A percentile compares a stretch with the other conserved stretches of the same genome.
These are phyloP conservation scores for Onygenales sp. DNA, from an alignment of 2,329 filamentous ascomycete genomes.

Conservation along the genomic window DNA sequence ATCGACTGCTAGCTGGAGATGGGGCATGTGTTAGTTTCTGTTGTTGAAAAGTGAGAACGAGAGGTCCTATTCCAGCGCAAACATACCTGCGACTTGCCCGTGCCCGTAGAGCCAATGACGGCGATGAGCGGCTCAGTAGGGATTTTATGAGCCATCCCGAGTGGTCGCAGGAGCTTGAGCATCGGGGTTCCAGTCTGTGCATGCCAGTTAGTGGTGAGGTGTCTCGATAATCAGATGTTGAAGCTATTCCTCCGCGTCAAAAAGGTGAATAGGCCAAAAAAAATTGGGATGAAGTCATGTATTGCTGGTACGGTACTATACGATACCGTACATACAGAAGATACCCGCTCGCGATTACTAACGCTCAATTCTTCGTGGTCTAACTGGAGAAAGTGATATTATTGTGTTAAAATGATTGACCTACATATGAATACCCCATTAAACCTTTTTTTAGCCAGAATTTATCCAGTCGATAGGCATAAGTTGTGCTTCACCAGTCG, in stretches of 20 bases:
- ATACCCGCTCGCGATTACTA: no score
- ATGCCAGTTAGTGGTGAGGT: background rate
- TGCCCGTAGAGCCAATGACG: slow-evolving; percentile 82
- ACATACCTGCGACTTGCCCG: slow-evolving; percentile 80
- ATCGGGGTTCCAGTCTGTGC: background rate
- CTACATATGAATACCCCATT: no score
- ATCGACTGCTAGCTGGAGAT: slow-evolving; percentile 72
- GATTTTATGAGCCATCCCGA: slow-evolving; percentile 11
- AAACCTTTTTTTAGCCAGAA: no score
- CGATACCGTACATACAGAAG: no score
- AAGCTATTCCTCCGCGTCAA: background rate
- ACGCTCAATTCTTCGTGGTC: no score
- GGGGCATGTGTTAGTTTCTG: background rate
- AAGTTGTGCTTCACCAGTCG: no score
- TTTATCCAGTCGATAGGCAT: no score
- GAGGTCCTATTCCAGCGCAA: background rate
- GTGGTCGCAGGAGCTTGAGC: slow-evolving; percentile 1
- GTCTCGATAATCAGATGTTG: background rate
- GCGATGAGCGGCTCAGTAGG: slow-evolving; percentile 57
- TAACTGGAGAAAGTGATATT: no score
- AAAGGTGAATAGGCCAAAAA: background rate
- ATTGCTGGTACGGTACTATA: no score
- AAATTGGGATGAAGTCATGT: background rate
- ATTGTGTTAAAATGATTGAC: no score
- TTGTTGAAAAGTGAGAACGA: background rate